phyloP scores from a whole-genome alignment of 2,329 filamentous ascomycete genomes.

The Coniochaeta prunicola region DNA sequence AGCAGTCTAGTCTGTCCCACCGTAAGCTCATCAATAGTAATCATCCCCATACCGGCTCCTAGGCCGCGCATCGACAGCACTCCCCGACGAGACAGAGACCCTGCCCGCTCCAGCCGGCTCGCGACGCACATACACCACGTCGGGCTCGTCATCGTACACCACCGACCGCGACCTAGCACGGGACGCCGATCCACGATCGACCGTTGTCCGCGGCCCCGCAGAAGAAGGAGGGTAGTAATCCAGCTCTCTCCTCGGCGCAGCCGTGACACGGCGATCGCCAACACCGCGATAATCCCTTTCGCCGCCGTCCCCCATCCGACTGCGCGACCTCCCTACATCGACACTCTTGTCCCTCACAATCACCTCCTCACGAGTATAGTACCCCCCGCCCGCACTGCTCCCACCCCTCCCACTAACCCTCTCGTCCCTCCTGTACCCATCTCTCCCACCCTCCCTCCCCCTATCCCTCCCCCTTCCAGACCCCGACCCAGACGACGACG shows the following conservation, averaged over 20 bases:
- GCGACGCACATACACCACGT: constrained; percentile 3
- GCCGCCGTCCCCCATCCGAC: background rate
- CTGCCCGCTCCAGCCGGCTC: constrained; percentile 2
- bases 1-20: too few species aligned
- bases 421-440: background rate
- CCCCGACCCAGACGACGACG: background rate
- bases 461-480: background rate
- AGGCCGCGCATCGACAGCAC: constrained; percentile 6
- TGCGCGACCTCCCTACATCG: background rate
- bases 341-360: background rate
- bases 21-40: background rate
- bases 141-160: constrained; percentile 2
- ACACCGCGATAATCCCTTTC: background rate
- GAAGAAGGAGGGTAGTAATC: constrained; percentile 7
- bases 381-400: background rate
- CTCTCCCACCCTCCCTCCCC: background rate
- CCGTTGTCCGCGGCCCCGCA: background rate
- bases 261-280: background rate
- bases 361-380: background rate
- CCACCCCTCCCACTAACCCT: background rate
- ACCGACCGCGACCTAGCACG: constrained; percentile 2
- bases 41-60: constrained; percentile 5
- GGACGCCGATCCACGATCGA: background rate
- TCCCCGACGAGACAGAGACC: background rate
- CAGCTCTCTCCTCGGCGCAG: background rate